Percentiles rank a stretch among this genome's conserved stretches.
Evolutionary conservation across 352 stramenopile genomes (phyloP).

Genomic region (Pythium aristosporum): DNA sequence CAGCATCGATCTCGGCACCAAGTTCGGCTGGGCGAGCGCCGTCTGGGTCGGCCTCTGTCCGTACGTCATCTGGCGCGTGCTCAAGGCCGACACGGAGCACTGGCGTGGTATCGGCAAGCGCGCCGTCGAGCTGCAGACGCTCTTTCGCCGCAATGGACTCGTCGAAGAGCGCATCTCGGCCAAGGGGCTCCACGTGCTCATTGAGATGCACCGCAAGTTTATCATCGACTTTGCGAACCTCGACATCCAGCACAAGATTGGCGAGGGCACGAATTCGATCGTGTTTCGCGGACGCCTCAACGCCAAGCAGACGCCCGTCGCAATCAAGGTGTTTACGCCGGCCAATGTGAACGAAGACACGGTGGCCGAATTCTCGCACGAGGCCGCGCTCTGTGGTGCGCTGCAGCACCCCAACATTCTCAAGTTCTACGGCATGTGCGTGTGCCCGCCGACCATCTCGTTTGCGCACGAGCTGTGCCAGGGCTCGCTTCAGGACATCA

Average conservation of each 20-base stretch:
- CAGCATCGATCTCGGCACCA: slow-evolving; percentile 15
- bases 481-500: slow-evolving; percentile 36
- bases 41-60: slow-evolving; percentile 31
- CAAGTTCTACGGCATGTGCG: slow-evolving; percentile 48
- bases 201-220: slow-evolving; percentile 44
- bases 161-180: slow-evolving; percentile 43
- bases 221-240: slow-evolving; percentile 60
- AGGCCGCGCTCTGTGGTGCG: slow-evolving; percentile 39
- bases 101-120: slow-evolving; percentile 33
- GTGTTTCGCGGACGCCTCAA: slow-evolving; percentile 45
- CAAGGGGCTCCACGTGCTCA: slow-evolving; percentile 48
- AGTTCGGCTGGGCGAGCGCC: slow-evolving; percentile 25
- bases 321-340: slow-evolving; percentile 60
- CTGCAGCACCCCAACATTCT: slow-evolving; percentile 52
- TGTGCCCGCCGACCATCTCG: slow-evolving; percentile 47
- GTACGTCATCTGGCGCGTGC: slow-evolving; percentile 34
- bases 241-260: slow-evolving; percentile 37
- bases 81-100: slow-evolving; percentile 38
- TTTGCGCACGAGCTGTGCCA: slow-evolving; percentile 52
- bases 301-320: slow-evolving; percentile 34
- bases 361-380: slow-evolving; percentile 42
- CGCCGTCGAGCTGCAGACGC: slow-evolving; percentile 27
- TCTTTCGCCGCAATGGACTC: slow-evolving; percentile 32
- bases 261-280: slow-evolving; percentile 35
- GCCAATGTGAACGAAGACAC: slow-evolving; percentile 37